Evolutionary conservation across 2,329 filamentous ascomycete genomes (phyloP), one percentile per base, ranked within the genome.

Genomic region (Diaporthe destruens): DNA sequence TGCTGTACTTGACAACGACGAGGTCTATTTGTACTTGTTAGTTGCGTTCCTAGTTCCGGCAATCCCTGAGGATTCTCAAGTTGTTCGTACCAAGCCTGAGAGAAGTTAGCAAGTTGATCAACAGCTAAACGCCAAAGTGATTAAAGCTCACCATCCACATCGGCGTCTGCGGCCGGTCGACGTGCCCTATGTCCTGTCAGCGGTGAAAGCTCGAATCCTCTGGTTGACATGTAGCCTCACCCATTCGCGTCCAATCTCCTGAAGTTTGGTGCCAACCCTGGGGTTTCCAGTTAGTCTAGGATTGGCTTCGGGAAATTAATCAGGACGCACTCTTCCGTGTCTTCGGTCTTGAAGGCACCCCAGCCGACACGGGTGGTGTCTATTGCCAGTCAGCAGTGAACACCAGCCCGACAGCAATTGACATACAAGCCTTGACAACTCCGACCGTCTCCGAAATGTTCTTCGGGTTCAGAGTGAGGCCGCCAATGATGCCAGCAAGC

Each of bases 331-430:
- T 57, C 82, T 56, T 80, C 80, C 20, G 79, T 74, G 53, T 82
- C 87, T 79, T 92, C 90, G 7, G 89, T 90, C 4, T 88, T 87
- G 81, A 92, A 91, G 2, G 89, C 88, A 2, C 90, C 90, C 51
- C 85, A 86, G 55, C 84, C 85, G 16, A 90, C 87, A 55, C 86
- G 83, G 6, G 89, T 92, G 18, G 55, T 57, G 7, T 57, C 51
- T 54, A 25, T 54, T 32, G 51, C 51, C 51, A 18, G 51, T 54
- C 51, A 54, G 51, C 51, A 54, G 51, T 54, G 51, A 54, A 54
- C 32, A 25, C 32, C 51, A 54, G 51, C 51, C 25, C 32, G 6
- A 18, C 18, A 54, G 25, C 51, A 54, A 16, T 32, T 29, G 8
- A 54, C 51, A 54, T 54, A 54, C 51, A 91, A 20, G 89, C 89